Evolutionary conservation across 176 grass and related monocot species (phyloP), one percentile per base, ranked within the genome.

Genomic region (Panicum miliaceum): DNA sequence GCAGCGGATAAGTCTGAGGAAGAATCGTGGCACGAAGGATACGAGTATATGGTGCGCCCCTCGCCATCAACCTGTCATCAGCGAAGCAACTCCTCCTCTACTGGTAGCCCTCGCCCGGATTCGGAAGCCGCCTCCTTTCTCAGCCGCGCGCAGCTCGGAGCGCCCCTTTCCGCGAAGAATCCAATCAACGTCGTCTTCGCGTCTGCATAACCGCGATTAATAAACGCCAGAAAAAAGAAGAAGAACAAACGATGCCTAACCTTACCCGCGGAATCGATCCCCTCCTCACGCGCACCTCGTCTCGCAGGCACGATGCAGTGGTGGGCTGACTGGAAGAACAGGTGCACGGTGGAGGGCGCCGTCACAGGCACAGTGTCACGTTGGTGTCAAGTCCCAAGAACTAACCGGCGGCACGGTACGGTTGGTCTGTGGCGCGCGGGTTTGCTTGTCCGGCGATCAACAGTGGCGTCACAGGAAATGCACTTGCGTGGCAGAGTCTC

Each of bases 61-160:
- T 48, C 83, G 14, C 26, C 48, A 70, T 70, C 74, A 60, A 36
- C 27, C 4, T 10, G 16, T 61, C 74, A 48, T 25, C 53, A 40
- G 40, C 58, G 6, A 80, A 80, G 84, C 84, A 66, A 66, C 34
- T 53, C 20, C 34, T 53, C 20, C 54, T 22, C 51, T 19, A 42
- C 7, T 9, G 9, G 41, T 42, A 42, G n/a, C 73, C 15, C 76
- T 62, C 64, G 22, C 42, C 54, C 42, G 29, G 42, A 38, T 19
- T 20, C 20, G 46, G 82, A 46, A 58, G 73, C 12, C 23, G n/a
- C 22, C 63, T 8, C 40, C 47, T 54, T 45, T 80, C 66, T 66
- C 46, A 52, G 42, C 84, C 2, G 11, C 37, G 18, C 26, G 42
- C 62, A 61, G 5, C 73, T 11, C 26, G 37, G 9, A 19, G 12